Evolutionary conservation across 192 early-diverging fungal species (phyloP), one percentile per base, ranked within the genome.

Genomic region (Umbelopsis sp.): DNA sequence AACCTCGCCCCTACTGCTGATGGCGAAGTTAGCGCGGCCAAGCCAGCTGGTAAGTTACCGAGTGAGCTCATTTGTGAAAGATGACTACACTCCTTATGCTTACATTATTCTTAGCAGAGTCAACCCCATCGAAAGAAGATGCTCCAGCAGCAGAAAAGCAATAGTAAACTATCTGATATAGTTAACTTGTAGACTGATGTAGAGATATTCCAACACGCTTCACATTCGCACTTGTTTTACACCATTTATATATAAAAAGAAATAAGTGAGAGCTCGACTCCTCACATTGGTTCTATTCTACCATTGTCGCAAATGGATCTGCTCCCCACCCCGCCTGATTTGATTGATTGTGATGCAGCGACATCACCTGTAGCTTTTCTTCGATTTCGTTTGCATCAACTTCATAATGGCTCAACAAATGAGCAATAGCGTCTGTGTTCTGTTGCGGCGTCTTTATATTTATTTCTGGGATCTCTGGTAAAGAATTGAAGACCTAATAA

Each of bases 1-100:
- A 73, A 73, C 41, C 48, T 71, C 13, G 46, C 22, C 0, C 55
- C 70, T 41, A 20, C 18, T 21, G 46, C 5, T 61, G 45, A 67
- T 37, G 55, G 55, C 11, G 12, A 61, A 27, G 55, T 30, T 0
- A 61, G 4, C 15, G 16, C 27, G 15, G 27, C 15, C 18, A 37
- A 35, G 55, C 25, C 22, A 6, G 23, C 23, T 25, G 48, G 48
- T 49, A 49, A 49, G 48, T 21, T 49, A 49, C 37, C 37, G 37
- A 41, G 10, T 10, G 37, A 41, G 37, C 10, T 10, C 0, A 10
- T 41, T 6, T 41, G 5, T 6, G 5, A 41, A 41, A 41, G 7
- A 4, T 41, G 37, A 41, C 0, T 41, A 41, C 37, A 41, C 2
- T 41, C 10, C 7, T 41, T 6, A 41, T 41, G 37, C 37, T 41